Percentiles rank a stretch among this genome's conserved stretches.
Evolutionary conservation across 1,284 basidiomycete species (phyloP).

Genomic region (Cryptococcus sp.): DNA sequence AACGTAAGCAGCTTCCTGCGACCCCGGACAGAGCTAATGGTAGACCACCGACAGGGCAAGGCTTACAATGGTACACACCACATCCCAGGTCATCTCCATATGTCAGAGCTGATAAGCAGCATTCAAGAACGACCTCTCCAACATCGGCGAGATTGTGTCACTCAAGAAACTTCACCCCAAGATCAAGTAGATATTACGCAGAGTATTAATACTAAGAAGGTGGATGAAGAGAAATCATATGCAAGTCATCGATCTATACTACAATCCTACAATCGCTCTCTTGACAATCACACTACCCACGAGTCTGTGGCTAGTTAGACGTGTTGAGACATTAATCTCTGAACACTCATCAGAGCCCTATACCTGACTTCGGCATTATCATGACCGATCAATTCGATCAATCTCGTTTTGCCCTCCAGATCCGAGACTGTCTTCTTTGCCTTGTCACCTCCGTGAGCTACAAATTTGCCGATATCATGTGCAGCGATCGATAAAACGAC

Average conservation of each 20-base stretch:
- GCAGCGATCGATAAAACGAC: conserved; percentile 79
- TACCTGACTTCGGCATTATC: conserved; percentile 85
- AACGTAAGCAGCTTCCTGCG: background rate
- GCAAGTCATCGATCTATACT: background rate
- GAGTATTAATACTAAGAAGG: background rate
- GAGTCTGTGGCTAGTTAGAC: background rate
- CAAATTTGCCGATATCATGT: conserved; percentile 90
- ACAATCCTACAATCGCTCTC: background rate
- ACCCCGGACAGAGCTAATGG: background rate
- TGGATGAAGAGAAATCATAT: background rate
- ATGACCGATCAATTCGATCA: conserved; percentile 94
- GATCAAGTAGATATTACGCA: background rate
- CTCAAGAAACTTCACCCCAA: background rate
- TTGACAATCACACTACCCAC: background rate
- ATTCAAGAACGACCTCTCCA: background rate
- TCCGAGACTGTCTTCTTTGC: conserved; percentile 85
- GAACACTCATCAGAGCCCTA: conserved; percentile 64
- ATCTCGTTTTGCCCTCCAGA: conserved; percentile 78
- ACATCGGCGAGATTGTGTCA: background rate
- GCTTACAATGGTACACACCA: background rate
- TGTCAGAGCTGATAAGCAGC: background rate
- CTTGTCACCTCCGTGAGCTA: conserved; percentile 74
- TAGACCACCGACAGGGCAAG: background rate
- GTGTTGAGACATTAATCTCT: conserved; percentile 46
- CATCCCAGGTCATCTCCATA: no score